Evolutionary conservation across 2,329 filamentous ascomycete species (phyloP), one percentile per base, ranked within the genome.

Genomic region (Claviceps sp.): DNA sequence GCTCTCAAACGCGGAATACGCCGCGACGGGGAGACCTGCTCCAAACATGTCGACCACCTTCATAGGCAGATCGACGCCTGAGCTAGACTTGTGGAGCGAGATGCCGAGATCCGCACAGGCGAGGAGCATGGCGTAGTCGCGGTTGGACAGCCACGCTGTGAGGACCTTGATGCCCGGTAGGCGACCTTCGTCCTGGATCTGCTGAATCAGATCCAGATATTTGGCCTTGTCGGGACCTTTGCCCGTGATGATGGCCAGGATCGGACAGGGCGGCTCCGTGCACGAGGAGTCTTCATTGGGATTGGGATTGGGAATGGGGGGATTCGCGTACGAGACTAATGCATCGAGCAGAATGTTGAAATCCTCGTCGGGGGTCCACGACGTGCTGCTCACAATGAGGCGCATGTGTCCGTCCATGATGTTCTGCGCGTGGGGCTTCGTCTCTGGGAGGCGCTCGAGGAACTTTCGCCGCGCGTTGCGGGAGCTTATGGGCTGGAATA

Each of bases 11-110:
- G 78, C 77, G 26, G 79, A 80, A 76, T 93, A 97, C 4, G 89
- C 91, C 0, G 85, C 83, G 0, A 98, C 93, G 0, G 93, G 93
- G 30, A 98, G 72, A 0, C 91, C 93, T 0, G 90, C 86, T 2
- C 93, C 93, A 65, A 98, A 97, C 90, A 98, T 96, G 65, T 98
- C 93, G 14, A 98, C 90, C 1, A 98, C 89, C 70, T 98, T 98
- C 93, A 98, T 98, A 0, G 93, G 93, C 20, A 98, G 73, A 67
- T 98, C 93, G 0, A 98, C 89, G 1, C 93, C 93, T 2, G 89
- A 95, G 58, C 87, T 94, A 14, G 89, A 96, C 57, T 82, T 95
- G 70, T 98, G 93, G 26, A 98, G 72, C 52, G 88, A 95, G 24
- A 98, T 81, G 9, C 93, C 93, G 0, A 98, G 73, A 61, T 96